phyloP scores from a whole-genome alignment of 2,329 filamentous ascomycete genomes.

The Trichoderma atroviride region DNA sequence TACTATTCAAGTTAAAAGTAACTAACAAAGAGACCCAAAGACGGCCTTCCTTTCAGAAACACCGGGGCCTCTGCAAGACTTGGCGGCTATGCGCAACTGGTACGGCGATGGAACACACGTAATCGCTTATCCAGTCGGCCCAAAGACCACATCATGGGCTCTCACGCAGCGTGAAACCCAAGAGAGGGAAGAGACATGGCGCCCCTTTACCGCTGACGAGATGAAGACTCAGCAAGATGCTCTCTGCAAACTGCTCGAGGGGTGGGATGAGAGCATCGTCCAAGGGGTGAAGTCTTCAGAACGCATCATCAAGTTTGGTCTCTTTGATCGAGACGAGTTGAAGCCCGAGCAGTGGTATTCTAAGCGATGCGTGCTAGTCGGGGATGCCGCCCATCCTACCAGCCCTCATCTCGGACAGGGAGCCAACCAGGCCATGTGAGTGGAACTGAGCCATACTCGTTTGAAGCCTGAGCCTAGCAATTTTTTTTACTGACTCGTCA shows the following conservation, averaged over 20 bases:
- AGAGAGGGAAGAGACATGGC: constrained; percentile 34
- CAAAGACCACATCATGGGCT: constrained; percentile 32
- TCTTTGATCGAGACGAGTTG: constrained; percentile 35
- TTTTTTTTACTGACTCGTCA: not conserved
- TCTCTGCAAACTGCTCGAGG: constrained; percentile 28
- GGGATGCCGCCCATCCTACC: constrained; percentile 35
- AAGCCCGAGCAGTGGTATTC: constrained; percentile 32
- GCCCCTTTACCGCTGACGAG: constrained; percentile 30
- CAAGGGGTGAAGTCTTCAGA: constrained; percentile 31
- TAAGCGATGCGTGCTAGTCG: constrained; percentile 31
- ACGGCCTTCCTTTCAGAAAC: constrained; percentile 32
- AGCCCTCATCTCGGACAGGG: constrained; percentile 36
- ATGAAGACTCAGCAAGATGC: constrained; percentile 27
- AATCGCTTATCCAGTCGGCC: constrained; percentile 32
- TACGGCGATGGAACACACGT: constrained; percentile 34
- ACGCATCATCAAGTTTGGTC: constrained; percentile 34
- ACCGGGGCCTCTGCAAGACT: constrained; percentile 25
- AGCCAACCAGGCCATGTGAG: constrained; percentile 32
- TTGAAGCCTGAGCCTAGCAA: constrained; percentile 8
- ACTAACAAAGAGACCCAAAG: constrained; percentile 21
- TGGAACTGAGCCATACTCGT: not conserved
- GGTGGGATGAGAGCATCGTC: constrained; percentile 30
- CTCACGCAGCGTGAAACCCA: constrained; percentile 31
- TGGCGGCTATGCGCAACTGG: constrained; percentile 32
- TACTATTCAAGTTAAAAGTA: not conserved